Conservation (phyloP, 2,329 filamentous ascomycete genomes). For the Alternaria alternata region DNA sequence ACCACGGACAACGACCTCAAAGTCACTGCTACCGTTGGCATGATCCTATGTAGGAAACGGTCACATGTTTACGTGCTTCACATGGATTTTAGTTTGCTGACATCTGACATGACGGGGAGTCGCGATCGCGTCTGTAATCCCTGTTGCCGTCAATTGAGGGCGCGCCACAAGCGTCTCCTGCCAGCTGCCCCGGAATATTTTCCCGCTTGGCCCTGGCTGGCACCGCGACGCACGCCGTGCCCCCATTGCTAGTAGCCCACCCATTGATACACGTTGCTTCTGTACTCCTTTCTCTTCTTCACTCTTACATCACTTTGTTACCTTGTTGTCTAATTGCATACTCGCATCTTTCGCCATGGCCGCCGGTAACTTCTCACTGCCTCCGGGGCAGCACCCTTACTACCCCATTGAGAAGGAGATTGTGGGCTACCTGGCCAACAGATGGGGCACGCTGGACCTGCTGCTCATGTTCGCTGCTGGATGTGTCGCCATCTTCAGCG, state of each 20-base stretch:
- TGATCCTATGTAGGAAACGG: not conserved
- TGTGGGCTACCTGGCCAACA: conserved; percentile 71
- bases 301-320: not conserved
- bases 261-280: not conserved
- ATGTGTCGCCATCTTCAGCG: conserved; percentile 64
- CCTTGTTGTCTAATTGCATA: not conserved
- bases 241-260: conserved; percentile 10
- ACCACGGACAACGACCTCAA: not conserved
- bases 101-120: not conserved
- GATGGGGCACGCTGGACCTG: conserved; percentile 66
- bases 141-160: not conserved
- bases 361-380: conserved; percentile 21
- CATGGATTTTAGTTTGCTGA: not conserved
- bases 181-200: conserved; percentile 12
- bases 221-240: conserved; percentile 16
- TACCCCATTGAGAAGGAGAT: conserved; percentile 72
- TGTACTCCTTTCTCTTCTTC: conserved; percentile 1
- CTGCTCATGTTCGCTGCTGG: conserved; percentile 67
- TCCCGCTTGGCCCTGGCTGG: conserved; percentile 7
- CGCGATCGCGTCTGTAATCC: conserved; percentile 8
- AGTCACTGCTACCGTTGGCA: not conserved
- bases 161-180: conserved; percentile 7
- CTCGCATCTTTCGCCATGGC: conserved; percentile 17
- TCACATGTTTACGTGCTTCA: conserved; percentile 21
- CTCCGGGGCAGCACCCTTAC: conserved; percentile 66